A percentile compares a stretch with the other conserved stretches of the same genome.
Conservation (phyloP, 129 eudicot genomes). For the Flaveria sonorensis region DNA sequence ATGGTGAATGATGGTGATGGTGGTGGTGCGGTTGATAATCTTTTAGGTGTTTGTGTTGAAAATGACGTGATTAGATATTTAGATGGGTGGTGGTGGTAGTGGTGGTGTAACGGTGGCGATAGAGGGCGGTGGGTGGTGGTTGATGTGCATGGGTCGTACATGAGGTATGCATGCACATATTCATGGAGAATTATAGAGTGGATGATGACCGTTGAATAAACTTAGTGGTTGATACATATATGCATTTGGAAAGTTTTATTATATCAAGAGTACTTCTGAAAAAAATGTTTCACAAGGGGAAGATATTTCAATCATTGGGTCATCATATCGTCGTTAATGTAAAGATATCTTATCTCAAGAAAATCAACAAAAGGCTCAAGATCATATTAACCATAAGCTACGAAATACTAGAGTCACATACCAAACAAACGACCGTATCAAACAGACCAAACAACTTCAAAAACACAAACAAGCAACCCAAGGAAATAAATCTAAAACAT, state of each 20-base stretch:
- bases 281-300: too few species aligned
- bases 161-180: conserved; percentile 32
- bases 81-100: conserved; percentile 1
- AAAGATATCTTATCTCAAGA: too few species aligned
- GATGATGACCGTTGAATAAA: conserved; percentile 17
- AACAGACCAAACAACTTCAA: background rate
- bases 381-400: background rate
- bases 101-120: conserved; percentile 3
- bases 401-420: conserved; percentile 8
- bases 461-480: conserved; percentile 20
- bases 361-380: background rate
- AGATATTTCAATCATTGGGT: too few species aligned
- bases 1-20: background rate
- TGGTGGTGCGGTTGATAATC: too few species aligned
- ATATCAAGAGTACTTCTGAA: too few species aligned
- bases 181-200: conserved; percentile 23
- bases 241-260: too few species aligned
- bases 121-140: background rate
- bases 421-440: background rate
- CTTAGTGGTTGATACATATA: too few species aligned
- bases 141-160: background rate
- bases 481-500: conserved; percentile 2
- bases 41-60: too few species aligned
- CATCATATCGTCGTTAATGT: too few species aligned
- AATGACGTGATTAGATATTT: background rate